Conservation (phyloP, 2,329 filamentous ascomycete genomes). For the Paecilomyces sp. region DNA sequence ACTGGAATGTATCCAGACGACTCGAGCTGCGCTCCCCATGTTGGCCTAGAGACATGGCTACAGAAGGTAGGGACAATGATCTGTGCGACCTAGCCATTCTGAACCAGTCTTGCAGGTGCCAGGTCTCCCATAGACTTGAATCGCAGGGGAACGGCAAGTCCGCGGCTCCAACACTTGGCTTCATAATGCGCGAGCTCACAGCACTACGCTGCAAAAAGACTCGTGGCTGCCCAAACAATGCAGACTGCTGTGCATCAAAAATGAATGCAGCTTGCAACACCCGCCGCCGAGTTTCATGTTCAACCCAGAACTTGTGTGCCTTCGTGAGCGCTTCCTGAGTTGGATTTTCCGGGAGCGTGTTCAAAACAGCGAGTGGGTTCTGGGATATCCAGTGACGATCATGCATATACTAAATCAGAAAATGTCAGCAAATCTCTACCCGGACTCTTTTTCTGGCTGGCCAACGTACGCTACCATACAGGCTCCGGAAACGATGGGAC, state of each 20-base stretch:
- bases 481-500: conserved; percentile 23
- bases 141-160: conserved; percentile 24
- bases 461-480: conserved; percentile 25
- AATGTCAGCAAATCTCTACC: conserved; percentile 2
- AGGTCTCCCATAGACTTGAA: conserved; percentile 24
- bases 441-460: background rate
- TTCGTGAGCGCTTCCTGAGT: conserved; percentile 16
- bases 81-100: conserved; percentile 11
- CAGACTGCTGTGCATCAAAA: conserved; percentile 24
- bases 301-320: conserved; percentile 27
- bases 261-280: conserved; percentile 27
- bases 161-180: conserved; percentile 7
- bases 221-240: conserved; percentile 23
- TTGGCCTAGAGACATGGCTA: conserved; percentile 7
- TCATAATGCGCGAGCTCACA: conserved; percentile 2
- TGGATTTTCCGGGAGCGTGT: conserved; percentile 16
- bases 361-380: conserved; percentile 22
- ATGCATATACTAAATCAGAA: conserved; percentile 14
- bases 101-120: conserved; percentile 19
- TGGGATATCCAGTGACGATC: conserved; percentile 20
- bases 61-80: conserved; percentile 9
- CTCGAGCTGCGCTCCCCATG: conserved; percentile 1
- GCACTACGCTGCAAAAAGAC: conserved; percentile 18
- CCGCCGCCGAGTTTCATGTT: conserved; percentile 25
- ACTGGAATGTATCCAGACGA: conserved; percentile 16